Evolutionary conservation across 2,329 filamentous ascomycete genomes (phyloP), one percentile per base, ranked within the genome.

Genomic region (Alternaria brassicae): DNA sequence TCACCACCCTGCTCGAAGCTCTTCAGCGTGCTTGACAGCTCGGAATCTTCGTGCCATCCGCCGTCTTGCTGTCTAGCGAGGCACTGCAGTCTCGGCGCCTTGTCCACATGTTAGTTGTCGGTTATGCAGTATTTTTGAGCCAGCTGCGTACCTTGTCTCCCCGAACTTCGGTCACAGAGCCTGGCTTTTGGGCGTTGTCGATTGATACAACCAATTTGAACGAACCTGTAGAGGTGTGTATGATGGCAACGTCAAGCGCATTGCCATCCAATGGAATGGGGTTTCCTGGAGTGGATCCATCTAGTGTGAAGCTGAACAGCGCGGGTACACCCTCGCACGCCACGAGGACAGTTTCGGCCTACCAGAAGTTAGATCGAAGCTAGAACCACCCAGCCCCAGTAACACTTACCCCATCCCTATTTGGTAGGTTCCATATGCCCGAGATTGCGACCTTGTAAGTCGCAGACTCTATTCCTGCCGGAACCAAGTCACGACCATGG

Each of bases 231-330:
- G 62, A 53, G 15, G 49, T 41, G 1, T 56, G 56, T 10, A 77
- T 36, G 41, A 77, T 71, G 10, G 78, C 69, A n/a, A 86, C 68
- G 70, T 88, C 85, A 4, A 94, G 83, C 1, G 88, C 85, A 68
- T 91, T 92, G 7, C 89, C 89, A 2, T 83, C 80, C 4, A 92
- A 75, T 37, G 81, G 75, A 53, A 92, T 70, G 15, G 63, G 63
- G 6, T 61, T 53, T 19, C 44, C 23, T 50, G 83, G 84, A 44
- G 82, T 78, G 7, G 77, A 74, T 13, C 72, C 77, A 60, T 83
- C 84, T 48, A 84, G 4, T 23, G 17, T n/a, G 79, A 89, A 91
- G 55, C 85, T 79, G 75, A 94, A 88, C 8, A 96, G 78, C 39
- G 84, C 90, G 58, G 87, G 85, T 27, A 81, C 52, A 5, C 78